Conservation (phyloP, 1,284 basidiomycete species). For the Puccinia brachypodii region DNA sequence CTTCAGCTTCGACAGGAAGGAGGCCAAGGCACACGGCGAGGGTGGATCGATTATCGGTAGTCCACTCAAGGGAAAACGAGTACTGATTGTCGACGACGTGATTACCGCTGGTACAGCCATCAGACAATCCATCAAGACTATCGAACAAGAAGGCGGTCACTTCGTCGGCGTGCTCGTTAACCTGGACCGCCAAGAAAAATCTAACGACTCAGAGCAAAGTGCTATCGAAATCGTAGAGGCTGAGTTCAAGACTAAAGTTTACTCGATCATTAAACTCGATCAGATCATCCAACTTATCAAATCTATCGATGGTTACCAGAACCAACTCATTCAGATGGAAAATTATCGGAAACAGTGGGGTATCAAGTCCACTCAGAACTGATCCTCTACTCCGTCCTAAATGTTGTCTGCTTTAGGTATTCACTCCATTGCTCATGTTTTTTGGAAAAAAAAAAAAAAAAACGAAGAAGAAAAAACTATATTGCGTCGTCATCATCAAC, state of each 20-base stretch:
- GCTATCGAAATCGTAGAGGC: slow-evolving; percentile 82
- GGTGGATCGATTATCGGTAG: slow-evolving; percentile 91
- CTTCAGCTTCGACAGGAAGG: slow-evolving; percentile 91
- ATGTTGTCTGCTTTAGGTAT: too few relatives aligned
- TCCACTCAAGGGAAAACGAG: slow-evolving; percentile 72
- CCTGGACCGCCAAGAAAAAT: slow-evolving; percentile 86
- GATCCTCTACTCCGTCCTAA: too few relatives aligned
- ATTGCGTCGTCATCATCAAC: too few relatives aligned
- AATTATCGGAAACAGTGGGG: slow-evolving; percentile 80
- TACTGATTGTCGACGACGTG: slow-evolving; percentile 92
- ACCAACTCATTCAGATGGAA: slow-evolving; percentile 73
- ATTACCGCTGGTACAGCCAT: slow-evolving; percentile 95
- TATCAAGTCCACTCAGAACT: slow-evolving; percentile 51
- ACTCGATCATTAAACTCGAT: slow-evolving; percentile 75
- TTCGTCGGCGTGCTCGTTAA: slow-evolving; percentile 87
- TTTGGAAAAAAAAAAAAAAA: too few relatives aligned
- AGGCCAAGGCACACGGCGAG: slow-evolving; percentile 93
- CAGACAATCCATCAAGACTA: slow-evolving; percentile 73
- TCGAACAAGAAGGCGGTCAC: slow-evolving; percentile 65
- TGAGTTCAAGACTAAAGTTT: slow-evolving; percentile 68
- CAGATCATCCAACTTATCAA: slow-evolving; percentile 84
- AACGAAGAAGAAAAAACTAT: too few relatives aligned
- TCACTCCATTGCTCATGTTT: too few relatives aligned
- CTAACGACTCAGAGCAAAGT: slow-evolving; percentile 63
- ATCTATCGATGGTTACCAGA: slow-evolving; percentile 64